Percentiles rank a stretch among this genome's conserved stretches.
These are phyloP conservation scores for Neurospora sp. DNA, from an alignment of 495 filamentous ascomycete genomes.

Conservation along the genomic window DNA sequence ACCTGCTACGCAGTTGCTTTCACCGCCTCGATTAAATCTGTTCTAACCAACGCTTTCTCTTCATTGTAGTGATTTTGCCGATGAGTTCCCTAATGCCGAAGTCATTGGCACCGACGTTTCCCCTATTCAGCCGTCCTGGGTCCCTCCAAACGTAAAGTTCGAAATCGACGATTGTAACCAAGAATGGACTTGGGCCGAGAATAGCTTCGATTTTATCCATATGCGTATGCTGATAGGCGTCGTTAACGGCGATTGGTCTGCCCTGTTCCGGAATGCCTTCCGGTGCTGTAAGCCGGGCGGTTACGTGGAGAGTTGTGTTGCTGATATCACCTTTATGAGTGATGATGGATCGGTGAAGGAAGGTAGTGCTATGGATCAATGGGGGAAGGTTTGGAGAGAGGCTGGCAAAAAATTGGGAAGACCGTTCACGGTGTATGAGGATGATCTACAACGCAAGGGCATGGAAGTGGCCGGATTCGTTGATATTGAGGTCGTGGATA, in stretches of 20 bases:
- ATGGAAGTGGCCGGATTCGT: conserved; percentile 50
- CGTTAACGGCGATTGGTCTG: not conserved
- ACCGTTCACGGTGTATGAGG: conserved; percentile 6
- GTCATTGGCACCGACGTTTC: conserved; percentile 55
- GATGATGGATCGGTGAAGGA: conserved; percentile 18
- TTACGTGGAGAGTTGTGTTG: conserved; percentile 13
- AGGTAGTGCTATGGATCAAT: conserved; percentile 20
- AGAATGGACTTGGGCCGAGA: conserved; percentile 38
- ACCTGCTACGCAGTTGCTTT: not conserved
- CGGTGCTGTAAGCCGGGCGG: conserved; percentile 1
- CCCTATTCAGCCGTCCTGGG: conserved; percentile 40
- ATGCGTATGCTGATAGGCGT: not conserved
- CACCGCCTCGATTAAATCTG: not conserved
- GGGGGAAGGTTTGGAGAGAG: conserved; percentile 17
- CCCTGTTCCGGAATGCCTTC: not conserved
- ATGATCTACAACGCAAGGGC: conserved; percentile 40
- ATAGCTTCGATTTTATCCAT: conserved; percentile 45
- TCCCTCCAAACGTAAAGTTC: conserved; percentile 39
- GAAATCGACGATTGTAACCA: conserved; percentile 45
- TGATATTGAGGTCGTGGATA: conserved; percentile 31
- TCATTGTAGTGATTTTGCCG: conserved; percentile 19
- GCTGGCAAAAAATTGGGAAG: conserved; percentile 7
- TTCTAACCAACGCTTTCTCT: conserved; percentile 1
- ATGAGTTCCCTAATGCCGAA: conserved; percentile 39
- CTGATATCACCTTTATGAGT: conserved; percentile 10